These are phyloP conservation scores for Aspergillus nidulans DNA, from an alignment of 495 filamentous ascomycete genomes.

Conservation along the genomic window DNA sequence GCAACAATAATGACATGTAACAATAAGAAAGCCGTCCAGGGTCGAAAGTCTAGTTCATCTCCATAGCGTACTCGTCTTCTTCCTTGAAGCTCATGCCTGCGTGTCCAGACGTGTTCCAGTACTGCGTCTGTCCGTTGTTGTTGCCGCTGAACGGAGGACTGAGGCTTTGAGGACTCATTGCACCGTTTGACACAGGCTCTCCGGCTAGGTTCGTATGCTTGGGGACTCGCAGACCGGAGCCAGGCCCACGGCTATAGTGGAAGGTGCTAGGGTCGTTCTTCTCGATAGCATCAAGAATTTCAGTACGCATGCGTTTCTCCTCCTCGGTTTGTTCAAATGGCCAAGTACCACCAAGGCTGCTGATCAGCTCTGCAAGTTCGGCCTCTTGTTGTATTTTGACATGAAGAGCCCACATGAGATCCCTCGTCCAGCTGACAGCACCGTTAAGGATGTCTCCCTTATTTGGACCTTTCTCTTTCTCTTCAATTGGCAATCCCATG, in stretches of 20 bases:
- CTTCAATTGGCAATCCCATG: conserved; percentile 83
- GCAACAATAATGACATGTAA: conserved; percentile 33
- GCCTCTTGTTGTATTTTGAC: conserved; percentile 84
- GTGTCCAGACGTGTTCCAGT: conserved; percentile 65
- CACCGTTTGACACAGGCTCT: conserved; percentile 54
- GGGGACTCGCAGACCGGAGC: conserved; percentile 82
- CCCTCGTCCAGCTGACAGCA: conserved; percentile 91
- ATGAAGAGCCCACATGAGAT: conserved; percentile 94
- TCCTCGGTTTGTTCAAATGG: conserved; percentile 87
- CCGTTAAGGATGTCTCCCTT: conserved; percentile 98
- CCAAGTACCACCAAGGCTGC: conserved; percentile 63
- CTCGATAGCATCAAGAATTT: conserved; percentile 78
- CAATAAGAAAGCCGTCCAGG: conserved; percentile 15
- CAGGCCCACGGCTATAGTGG: conserved; percentile 77
- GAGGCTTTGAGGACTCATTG: conserved; percentile 56
- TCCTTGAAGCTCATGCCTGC: conserved; percentile 80
- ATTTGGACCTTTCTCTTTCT: conserved; percentile 98
- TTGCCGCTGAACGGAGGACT: conserved; percentile 66
- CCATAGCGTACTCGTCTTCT: conserved; percentile 87
- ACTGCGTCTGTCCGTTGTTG: conserved; percentile 55
- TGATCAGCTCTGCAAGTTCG: conserved; percentile 69
- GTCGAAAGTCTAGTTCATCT: conserved; percentile 49
- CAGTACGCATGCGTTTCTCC: conserved; percentile 89
- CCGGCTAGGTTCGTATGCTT: conserved; percentile 90
- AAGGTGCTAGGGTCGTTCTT: conserved; percentile 70